Percentiles rank a stretch among this genome's conserved stretches.
Evolutionary conservation across 2,329 filamentous ascomycete species (phyloP).

Genomic region (Cladosporium sp.): DNA sequence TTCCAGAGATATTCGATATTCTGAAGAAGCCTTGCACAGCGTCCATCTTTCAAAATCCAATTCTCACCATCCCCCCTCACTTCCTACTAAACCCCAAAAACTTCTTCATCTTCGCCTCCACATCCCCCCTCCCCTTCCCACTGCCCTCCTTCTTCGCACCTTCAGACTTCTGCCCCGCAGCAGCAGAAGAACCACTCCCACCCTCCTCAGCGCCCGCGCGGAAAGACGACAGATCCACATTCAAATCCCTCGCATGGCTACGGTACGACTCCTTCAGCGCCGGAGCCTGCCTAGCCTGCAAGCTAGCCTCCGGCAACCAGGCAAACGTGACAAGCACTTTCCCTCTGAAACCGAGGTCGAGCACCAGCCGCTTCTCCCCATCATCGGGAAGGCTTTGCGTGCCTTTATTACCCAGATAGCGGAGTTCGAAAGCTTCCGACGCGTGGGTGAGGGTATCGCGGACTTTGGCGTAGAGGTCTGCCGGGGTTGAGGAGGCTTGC

Average conservation of each 20-base stretch:
- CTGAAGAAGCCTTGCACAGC: too few species aligned
- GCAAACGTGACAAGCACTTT: slow-evolving; percentile 71
- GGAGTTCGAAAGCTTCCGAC: slow-evolving; percentile 66
- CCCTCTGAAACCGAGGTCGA: slow-evolving; percentile 65
- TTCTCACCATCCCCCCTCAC: too few species aligned
- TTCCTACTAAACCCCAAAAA: slow-evolving; percentile 72
- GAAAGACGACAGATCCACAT: slow-evolving; percentile 50
- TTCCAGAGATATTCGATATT: too few species aligned
- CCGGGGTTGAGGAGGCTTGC: slow-evolving; percentile 62
- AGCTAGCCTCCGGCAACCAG: slow-evolving; percentile 64
- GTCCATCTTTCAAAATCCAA: too few species aligned
- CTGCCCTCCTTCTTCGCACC: slow-evolving; percentile 26
- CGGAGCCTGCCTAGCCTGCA: slow-evolving; percentile 50
- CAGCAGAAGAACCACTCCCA: slow-evolving; percentile 13
- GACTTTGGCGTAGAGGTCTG: slow-evolving; percentile 71
- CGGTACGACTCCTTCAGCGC: slow-evolving; percentile 59
- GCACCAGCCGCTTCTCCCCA: slow-evolving; percentile 57
- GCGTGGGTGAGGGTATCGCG: slow-evolving; percentile 62
- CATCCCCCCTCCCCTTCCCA: slow-evolving; percentile 34
- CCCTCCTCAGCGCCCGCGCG: slow-evolving; percentile 20
- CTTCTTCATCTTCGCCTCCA: slow-evolving; percentile 56
- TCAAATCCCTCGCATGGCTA: slow-evolving; percentile 62
- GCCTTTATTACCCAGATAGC: slow-evolving; percentile 55
- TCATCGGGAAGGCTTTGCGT: slow-evolving; percentile 22
- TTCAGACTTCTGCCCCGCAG: slow-evolving; percentile 25